phyloP scores from a whole-genome alignment of 805 yeast genomes.

The Starmerella scarabaei region DNA sequence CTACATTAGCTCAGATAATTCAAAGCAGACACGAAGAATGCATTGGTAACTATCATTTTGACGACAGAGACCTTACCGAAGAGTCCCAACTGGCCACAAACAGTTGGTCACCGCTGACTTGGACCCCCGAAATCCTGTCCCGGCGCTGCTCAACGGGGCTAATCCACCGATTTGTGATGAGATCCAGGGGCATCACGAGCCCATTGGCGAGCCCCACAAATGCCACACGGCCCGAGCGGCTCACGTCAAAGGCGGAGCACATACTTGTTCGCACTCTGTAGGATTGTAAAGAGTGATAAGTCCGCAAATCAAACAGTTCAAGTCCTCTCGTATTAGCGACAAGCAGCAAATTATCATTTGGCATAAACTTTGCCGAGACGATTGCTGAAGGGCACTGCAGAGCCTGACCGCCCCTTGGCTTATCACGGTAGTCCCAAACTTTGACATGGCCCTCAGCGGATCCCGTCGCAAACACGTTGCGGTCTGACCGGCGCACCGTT shows the following conservation, averaged over 20 bases:
- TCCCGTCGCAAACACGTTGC: conserved; percentile 30
- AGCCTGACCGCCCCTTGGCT: neutral
- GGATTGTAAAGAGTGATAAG: conserved; percentile 2
- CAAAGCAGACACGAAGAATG: too few relatives aligned
- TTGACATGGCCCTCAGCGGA: conserved; percentile 11
- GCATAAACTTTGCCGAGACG: conserved; percentile 2
- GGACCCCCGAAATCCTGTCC: conserved; percentile 12
- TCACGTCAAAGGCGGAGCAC: conserved; percentile 10
- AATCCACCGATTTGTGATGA: conserved; percentile 6
- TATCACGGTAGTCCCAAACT: conserved; percentile 16
- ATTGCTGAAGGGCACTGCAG: neutral
- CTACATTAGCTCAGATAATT: too few relatives aligned
- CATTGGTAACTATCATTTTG: too few relatives aligned
- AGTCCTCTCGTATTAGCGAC: conserved; percentile 2
- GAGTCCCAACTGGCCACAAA: conserved; percentile 15
- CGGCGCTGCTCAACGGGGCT: conserved; percentile 5
- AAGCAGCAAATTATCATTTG: conserved; percentile 11
- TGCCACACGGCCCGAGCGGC: conserved; percentile 17
- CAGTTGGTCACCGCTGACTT: conserved; percentile 3
- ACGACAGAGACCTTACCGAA: conserved; percentile 22
- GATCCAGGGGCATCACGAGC: conserved; percentile 10
- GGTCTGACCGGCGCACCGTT: conserved; percentile 82
- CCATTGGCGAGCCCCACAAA: conserved; percentile 16
- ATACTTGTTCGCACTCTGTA: conserved; percentile 1
- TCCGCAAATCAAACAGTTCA: conserved; percentile 14